These are phyloP conservation scores for Sugiyamaella neomexicana DNA, from an alignment of 1,139 yeast species.

Conservation along the genomic window DNA sequence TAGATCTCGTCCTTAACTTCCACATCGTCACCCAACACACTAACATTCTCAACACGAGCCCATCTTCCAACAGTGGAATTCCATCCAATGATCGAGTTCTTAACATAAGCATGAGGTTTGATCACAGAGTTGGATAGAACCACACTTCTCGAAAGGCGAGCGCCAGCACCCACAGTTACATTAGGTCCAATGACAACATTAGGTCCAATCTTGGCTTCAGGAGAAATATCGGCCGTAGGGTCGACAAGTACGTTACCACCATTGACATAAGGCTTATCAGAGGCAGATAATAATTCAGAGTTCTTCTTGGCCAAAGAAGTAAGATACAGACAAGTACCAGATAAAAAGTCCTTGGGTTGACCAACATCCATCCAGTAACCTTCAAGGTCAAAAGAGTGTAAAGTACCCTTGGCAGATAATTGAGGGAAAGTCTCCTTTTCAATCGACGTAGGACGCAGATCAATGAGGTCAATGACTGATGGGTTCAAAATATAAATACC, in stretches of 20 bases:
- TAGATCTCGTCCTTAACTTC: conserved; percentile 97
- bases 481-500: conserved; percentile 98
- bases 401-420: conserved; percentile 82
- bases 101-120: conserved; percentile 97
- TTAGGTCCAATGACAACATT: conserved; percentile 98
- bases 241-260: conserved; percentile 95
- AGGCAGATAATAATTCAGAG: conserved; percentile 65
- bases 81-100: conserved; percentile 99
- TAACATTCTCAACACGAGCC: conserved; percentile 98
- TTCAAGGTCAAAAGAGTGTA: conserved; percentile 95
- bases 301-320: conserved; percentile 79
- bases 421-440: conserved; percentile 99
- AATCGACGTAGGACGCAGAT: conserved; percentile 96
- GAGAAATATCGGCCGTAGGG: conserved; percentile 91
- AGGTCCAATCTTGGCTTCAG: conserved; percentile 96
- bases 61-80: conserved; percentile 97
- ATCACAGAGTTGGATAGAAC: conserved; percentile 87
- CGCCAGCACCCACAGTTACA: conserved; percentile 96
- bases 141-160: conserved; percentile 95
- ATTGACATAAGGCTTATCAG: conserved; percentile 68
- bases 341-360: conserved; percentile 98
- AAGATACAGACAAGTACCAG: conserved; percentile 93
- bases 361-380: conserved; percentile 99
- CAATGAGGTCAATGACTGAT: conserved; percentile 91
- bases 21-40: conserved; percentile 98